Conservation (phyloP, 2,329 filamentous ascomycete genomes). For the Penicillium psychrosexuale region DNA sequence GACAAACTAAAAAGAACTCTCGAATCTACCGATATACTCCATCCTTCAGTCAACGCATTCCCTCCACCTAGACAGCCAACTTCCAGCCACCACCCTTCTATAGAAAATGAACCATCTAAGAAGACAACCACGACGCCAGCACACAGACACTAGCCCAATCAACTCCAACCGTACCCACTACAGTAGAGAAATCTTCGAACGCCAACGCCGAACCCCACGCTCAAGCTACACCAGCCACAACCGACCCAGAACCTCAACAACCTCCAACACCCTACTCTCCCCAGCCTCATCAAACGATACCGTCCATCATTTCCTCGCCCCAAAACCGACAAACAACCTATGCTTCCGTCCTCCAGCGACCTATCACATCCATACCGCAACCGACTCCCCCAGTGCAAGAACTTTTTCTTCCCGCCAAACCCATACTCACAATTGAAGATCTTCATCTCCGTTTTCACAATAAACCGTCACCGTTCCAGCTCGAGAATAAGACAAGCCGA, state of each 20-base stretch:
- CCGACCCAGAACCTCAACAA: conserved; percentile 1
- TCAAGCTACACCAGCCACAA: background rate
- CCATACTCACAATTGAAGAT: conserved; percentile 14
- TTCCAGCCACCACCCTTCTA: no score
- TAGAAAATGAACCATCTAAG: no score
- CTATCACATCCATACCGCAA: conserved; percentile 1
- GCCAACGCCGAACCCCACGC: no score
- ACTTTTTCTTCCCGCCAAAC: background rate
- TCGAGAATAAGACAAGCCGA: conserved; percentile 9
- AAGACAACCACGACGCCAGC: no score
- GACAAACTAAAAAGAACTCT: no score
- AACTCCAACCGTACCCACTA: no score
- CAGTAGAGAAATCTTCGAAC: no score
- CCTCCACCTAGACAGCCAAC: no score
- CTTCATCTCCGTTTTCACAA: conserved; percentile 15
- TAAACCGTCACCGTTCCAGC: conserved; percentile 15
- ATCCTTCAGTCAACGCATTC: no score
- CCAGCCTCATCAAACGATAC: conserved; percentile 1
- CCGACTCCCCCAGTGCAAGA: background rate
- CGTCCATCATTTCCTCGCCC: background rate
- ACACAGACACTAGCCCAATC: no score
- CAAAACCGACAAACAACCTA: conserved; percentile 8
- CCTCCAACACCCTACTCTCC: background rate
- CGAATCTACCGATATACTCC: no score
- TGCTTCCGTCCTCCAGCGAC: conserved; percentile 8